Evolutionary conservation across 2,329 filamentous ascomycete species (phyloP).

Genomic region (Thelonectria olida): DNA sequence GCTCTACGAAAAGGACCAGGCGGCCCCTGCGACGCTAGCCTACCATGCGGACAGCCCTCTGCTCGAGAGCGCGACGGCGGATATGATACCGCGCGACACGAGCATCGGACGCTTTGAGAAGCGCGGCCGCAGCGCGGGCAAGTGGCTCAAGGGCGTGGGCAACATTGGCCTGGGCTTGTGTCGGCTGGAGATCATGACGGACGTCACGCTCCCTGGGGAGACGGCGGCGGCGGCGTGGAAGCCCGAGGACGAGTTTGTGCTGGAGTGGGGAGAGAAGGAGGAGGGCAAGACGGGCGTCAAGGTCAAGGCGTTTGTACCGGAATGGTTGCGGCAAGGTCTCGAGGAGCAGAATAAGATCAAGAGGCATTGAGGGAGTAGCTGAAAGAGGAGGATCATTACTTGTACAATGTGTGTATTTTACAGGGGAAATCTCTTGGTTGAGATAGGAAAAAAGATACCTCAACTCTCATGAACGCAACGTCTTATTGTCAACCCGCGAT

Average conservation of each 20-base stretch:
- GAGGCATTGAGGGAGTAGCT: constrained; percentile 26
- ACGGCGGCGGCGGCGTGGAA: constrained; percentile 71
- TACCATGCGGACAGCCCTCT: constrained; percentile 52
- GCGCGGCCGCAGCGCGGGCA: constrained; percentile 78
- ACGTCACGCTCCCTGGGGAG: constrained; percentile 74
- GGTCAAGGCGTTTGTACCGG: constrained; percentile 85
- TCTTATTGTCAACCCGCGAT: neutral
- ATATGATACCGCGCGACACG: constrained; percentile 54
- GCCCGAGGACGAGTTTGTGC: constrained; percentile 68
- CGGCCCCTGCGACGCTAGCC: constrained; percentile 51
- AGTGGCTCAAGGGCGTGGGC: constrained; percentile 80
- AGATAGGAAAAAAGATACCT: constrained; percentile 22
- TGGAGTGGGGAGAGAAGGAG: constrained; percentile 59
- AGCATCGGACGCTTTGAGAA: constrained; percentile 62
- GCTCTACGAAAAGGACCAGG: constrained; percentile 66
- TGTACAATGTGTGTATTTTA: neutral
- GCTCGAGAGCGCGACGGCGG: constrained; percentile 42
- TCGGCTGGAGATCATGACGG: constrained; percentile 90
- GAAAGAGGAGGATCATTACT: neutral
- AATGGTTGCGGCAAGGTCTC: constrained; percentile 69
- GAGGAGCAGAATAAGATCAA: constrained; percentile 33
- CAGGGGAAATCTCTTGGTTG: neutral
- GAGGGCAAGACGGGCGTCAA: constrained; percentile 51
- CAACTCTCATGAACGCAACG: constrained; percentile 4
- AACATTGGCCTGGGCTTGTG: constrained; percentile 90